Conservation (phyloP, 495 filamentous ascomycete genomes). For the Aspergillus campestris region DNA sequence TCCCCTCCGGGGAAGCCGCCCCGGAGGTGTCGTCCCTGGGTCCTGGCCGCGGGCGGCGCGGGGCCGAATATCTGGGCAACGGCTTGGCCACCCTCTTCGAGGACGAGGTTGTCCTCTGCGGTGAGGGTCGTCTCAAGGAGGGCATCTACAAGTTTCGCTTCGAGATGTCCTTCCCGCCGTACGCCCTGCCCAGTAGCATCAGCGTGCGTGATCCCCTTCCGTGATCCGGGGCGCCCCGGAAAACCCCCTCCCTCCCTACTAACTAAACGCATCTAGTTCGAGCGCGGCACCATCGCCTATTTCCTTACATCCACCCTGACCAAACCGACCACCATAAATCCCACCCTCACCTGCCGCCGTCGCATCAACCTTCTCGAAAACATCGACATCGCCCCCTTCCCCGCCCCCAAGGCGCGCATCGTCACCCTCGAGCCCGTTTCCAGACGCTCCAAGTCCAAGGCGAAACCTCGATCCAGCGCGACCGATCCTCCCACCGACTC, state of each 20-base stretch:
- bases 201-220: slow-evolving; percentile 53
- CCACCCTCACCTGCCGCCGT: slow-evolving; percentile 66
- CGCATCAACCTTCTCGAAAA: slow-evolving; percentile 73
- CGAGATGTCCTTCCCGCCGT: slow-evolving; percentile 70
- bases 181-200: slow-evolving; percentile 82
- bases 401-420: slow-evolving; percentile 55
- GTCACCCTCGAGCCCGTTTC: slow-evolving; percentile 73
- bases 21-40: slow-evolving; percentile 41
- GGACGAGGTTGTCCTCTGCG: slow-evolving; percentile 84
- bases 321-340: slow-evolving; percentile 75
- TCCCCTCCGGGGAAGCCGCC: slow-evolving; percentile 51
- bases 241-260: slow-evolving; percentile 2
- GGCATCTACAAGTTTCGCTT: slow-evolving; percentile 91
- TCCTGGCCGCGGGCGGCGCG: slow-evolving; percentile 45
- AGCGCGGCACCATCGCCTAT: slow-evolving; percentile 88
- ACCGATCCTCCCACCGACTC: slow-evolving; percentile 13
- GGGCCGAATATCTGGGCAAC: slow-evolving; percentile 66
- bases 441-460: slow-evolving; percentile 44
- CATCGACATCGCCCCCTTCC: slow-evolving; percentile 52
- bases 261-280: slow-evolving; percentile 55
- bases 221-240: not conserved
- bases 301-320: slow-evolving; percentile 84
- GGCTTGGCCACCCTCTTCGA: slow-evolving; percentile 81
- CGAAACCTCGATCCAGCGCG: slow-evolving; percentile 26
- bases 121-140: slow-evolving; percentile 76